A percentile compares a stretch with the other conserved stretches of the same genome.
phyloP scores from a whole-genome alignment of 164 flowering plant species.

The Dillenia turbinata region DNA sequence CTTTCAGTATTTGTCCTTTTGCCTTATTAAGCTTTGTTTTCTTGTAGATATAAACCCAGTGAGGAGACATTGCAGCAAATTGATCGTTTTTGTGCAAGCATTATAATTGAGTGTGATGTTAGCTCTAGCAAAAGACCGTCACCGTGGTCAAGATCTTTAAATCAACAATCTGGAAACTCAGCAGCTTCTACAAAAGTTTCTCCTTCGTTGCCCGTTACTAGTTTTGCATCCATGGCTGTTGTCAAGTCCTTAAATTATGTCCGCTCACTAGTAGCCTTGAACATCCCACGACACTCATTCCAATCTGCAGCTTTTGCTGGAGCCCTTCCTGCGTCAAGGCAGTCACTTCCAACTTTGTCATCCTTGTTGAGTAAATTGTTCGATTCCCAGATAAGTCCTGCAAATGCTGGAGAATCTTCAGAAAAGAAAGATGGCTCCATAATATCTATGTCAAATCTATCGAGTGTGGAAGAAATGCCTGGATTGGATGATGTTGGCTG shows the following conservation, averaged over 20 bases:
- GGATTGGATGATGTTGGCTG: conserved; percentile 47
- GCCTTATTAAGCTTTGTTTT: neutral
- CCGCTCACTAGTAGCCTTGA: conserved; percentile 77
- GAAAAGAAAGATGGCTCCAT: conserved; percentile 53
- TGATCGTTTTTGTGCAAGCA: conserved; percentile 77
- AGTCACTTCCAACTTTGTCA: conserved; percentile 75
- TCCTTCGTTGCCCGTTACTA: conserved; percentile 60
- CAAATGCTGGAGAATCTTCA: conserved; percentile 48
- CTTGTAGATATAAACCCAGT: conserved; percentile 81
- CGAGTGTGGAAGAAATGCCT: conserved; percentile 44
- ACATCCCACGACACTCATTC: conserved; percentile 72
- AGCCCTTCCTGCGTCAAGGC: conserved; percentile 60
- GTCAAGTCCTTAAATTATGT: conserved; percentile 85
- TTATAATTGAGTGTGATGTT: conserved; percentile 70
- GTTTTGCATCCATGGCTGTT: conserved; percentile 72
- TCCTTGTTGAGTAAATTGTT: conserved; percentile 86
- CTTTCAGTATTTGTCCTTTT: neutral
- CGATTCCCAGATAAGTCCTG: conserved; percentile 70
- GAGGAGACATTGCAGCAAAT: conserved; percentile 83
- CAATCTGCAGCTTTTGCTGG: conserved; percentile 87
- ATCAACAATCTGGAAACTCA: conserved; percentile 46
- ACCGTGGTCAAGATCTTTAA: conserved; percentile 54
- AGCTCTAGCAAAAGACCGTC: conserved; percentile 45
- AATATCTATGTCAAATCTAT: conserved; percentile 41
- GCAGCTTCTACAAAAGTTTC: conserved; percentile 33